phyloP scores from a whole-genome alignment of 1,284 basidiomycete genomes.

The Puccinia hordei region DNA sequence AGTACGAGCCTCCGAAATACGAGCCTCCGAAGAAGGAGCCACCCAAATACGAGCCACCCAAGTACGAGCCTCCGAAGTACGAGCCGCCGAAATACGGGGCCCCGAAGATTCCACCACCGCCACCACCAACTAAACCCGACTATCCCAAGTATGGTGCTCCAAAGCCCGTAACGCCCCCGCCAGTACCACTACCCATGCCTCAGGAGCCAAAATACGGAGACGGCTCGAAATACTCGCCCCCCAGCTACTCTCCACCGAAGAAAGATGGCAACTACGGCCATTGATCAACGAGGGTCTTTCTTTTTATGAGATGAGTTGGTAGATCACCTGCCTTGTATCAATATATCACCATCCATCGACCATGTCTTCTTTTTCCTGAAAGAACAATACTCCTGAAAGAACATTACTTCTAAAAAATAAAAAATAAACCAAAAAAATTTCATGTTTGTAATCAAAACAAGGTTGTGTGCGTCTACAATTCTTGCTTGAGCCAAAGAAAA shows the following conservation, averaged over 20 bases:
- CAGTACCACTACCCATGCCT: background rate
- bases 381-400: background rate
- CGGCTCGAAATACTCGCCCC: background rate
- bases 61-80: background rate
- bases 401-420: too few relatives aligned
- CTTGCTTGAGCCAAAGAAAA: background rate
- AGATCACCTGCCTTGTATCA: background rate
- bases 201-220: background rate
- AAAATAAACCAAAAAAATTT: conserved; percentile 1
- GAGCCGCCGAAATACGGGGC: background rate
- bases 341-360: background rate
- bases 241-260: background rate
- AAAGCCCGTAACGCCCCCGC: background rate
- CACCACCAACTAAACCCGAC: background rate
- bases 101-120: background rate
- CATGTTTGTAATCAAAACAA: background rate
- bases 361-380: background rate
- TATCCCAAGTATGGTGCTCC: background rate
- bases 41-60: background rate
- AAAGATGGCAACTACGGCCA: background rate
- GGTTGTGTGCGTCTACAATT: background rate
- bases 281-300: background rate
- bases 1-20: background rate
- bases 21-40: background rate
- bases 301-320: too few relatives aligned